Conservation (phyloP, 2,329 filamentous ascomycete species). For the Mycosphaerelloides madeirae region DNA sequence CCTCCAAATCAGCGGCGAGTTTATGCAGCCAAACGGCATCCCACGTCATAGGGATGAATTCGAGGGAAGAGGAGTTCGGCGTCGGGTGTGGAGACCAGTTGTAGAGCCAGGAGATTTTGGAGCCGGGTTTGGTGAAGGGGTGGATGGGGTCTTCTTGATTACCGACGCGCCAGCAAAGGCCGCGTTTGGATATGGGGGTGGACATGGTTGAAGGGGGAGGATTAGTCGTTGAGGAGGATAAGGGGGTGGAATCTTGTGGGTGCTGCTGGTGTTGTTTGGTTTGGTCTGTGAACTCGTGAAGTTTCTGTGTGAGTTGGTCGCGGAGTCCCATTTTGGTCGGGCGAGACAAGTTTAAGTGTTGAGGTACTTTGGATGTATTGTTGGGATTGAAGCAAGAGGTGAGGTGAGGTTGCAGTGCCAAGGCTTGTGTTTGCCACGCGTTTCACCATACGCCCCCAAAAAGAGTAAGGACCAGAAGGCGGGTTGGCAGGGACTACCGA, state of each 20-base stretch:
- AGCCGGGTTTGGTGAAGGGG: constrained; percentile 30
- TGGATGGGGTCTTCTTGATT: constrained; percentile 27
- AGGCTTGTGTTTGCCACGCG: no score
- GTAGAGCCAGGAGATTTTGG: constrained; percentile 33
- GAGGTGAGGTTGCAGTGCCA: background rate
- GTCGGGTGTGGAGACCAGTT: constrained; percentile 31
- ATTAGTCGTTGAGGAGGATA: background rate
- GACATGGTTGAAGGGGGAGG: background rate
- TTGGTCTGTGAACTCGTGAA: background rate
- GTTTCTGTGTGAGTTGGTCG: background rate
- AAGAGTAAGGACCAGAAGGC: no score
- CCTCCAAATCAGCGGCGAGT: constrained; percentile 7
- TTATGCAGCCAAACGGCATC: constrained; percentile 26
- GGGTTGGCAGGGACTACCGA: no score
- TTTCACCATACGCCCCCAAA: no score
- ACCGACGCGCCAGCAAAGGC: constrained; percentile 31
- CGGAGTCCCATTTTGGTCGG: no score
- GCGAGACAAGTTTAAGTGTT: no score
- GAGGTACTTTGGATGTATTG: background rate
- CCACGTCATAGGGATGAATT: constrained; percentile 33
- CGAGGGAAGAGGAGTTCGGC: constrained; percentile 19
- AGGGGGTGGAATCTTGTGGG: background rate
- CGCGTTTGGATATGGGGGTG: constrained; percentile 23
- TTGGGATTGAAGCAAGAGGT: background rate
- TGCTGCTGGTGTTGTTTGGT: background rate